phyloP scores from a whole-genome alignment of 257 asterid species.

The Nicotiana undulata region DNA sequence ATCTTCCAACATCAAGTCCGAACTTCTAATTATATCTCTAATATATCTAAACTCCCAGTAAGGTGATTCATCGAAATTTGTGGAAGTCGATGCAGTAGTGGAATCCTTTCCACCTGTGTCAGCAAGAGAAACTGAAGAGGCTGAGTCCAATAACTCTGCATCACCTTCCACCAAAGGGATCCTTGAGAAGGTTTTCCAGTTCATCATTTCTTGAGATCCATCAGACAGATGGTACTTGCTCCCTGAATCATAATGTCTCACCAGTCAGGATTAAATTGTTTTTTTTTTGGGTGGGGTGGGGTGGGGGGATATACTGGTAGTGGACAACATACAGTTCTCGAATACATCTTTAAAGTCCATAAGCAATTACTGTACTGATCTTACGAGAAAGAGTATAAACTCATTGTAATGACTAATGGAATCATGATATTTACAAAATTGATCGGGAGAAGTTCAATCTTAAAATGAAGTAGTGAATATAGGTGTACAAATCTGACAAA shows the following conservation, averaged over 20 bases:
- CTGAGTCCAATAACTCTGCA: slow-evolving; percentile 62
- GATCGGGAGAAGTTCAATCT: background rate
- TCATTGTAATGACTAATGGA: background rate
- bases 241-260: slow-evolving; percentile 33
- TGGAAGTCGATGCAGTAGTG: slow-evolving; percentile 22
- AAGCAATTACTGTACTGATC: background rate
- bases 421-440: background rate
- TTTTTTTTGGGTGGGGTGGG: background rate
- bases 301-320: background rate
- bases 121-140: slow-evolving; percentile 54
- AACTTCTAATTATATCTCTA: slow-evolving; percentile 30
- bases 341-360: background rate
- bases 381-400: background rate
- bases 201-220: slow-evolving; percentile 41
- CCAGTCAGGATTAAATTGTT: background rate
- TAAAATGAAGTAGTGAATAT: background rate
- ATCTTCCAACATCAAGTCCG: slow-evolving; percentile 46
- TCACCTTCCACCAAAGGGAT: slow-evolving; percentile 38
- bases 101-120: slow-evolving; percentile 31
- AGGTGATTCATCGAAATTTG: slow-evolving; percentile 33
- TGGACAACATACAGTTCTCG: background rate
- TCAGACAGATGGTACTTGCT: slow-evolving; percentile 24
- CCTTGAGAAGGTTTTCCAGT: slow-evolving; percentile 39
- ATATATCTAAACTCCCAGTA: slow-evolving; percentile 64
- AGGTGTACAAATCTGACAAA: background rate